Evolutionary conservation across 1,139 yeast species (phyloP), one percentile per base, ranked within the genome.

Genomic region (Zygosaccharomyces sapae): DNA sequence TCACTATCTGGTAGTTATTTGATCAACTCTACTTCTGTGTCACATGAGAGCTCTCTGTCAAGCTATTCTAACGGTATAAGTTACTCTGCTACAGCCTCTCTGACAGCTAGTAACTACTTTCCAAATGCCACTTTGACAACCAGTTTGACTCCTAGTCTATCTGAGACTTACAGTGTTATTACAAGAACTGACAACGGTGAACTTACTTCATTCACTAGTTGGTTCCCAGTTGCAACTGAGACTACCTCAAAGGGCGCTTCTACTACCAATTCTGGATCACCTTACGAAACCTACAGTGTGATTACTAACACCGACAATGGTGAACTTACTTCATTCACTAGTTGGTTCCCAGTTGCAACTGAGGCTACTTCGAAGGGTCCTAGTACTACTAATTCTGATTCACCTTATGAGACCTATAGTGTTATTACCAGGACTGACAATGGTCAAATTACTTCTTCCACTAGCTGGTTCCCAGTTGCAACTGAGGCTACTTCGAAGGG

Each of bases 391-490:
- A n/a, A n/a, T n/a, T n/a, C 25, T 22, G 25, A 22, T 22, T 22
- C 25, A 22, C 25, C 25, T 22, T 22, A 22, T 22, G 25, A 22
- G 19, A 41, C 45, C 5, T 47, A 34, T n/a, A 40, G 36, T 37
- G 18, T 44, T n/a, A 39, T 41, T 20, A 52, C 55, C 1, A 43
- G 46, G 4, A 50, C 55, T 5, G 40, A 46, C 33, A 38, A 50
- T 41, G 54, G 54, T 9, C 40, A 38, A 43, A 45, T 46, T 1
- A 47, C 38, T 19, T 46, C 50, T 8, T 47, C 43, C 41, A 55
- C 58, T 27, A 50, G 50, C 20, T 54, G 45, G 43, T 45, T 45
- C 24, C 50, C 58, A 5, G 46, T 55, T 30, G 44, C 52, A 3
- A 54, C 57, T 6, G 16, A 37, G 10, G 42, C 35, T 3, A 16